Evolutionary conservation across 257 asterid genomes (phyloP).

Genomic region (Fraxinus excelsior): DNA sequence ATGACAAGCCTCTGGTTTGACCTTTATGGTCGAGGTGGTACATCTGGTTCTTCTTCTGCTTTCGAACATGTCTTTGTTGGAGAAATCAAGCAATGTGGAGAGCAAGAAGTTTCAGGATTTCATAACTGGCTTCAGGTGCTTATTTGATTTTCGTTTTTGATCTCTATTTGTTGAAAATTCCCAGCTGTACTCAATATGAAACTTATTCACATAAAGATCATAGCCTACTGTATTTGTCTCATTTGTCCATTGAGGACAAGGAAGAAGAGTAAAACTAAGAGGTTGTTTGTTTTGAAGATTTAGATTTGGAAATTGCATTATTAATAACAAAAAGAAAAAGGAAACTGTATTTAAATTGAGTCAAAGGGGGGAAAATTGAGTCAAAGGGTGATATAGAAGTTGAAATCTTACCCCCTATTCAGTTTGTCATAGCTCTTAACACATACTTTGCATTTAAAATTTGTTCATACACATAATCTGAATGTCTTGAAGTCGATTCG

Average conservation of each 20-base stretch:
- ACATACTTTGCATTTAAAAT: neutral
- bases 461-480: neutral
- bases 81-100: constrained; percentile 82
- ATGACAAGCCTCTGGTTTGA: constrained; percentile 80
- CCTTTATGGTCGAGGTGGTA: constrained; percentile 87
- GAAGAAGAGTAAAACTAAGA: neutral
- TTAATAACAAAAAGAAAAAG: neutral
- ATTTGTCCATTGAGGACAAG: constrained; percentile 3
- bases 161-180: neutral
- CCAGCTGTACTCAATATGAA: neutral
- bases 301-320: neutral
- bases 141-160: constrained; percentile 6
- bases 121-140: constrained; percentile 98
- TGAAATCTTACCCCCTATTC: constrained; percentile 3
- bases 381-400: constrained; percentile 1
- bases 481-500: neutral
- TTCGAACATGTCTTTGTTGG: constrained; percentile 99
- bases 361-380: neutral
- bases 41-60: constrained; percentile 83
- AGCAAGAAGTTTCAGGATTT: constrained; percentile 82
- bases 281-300: neutral
- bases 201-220: constrained; percentile 7
- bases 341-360: neutral
- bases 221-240: neutral
- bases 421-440: constrained; percentile 10